phyloP scores from a whole-genome alignment of 148 eudicot species.

The Cornus florida region DNA sequence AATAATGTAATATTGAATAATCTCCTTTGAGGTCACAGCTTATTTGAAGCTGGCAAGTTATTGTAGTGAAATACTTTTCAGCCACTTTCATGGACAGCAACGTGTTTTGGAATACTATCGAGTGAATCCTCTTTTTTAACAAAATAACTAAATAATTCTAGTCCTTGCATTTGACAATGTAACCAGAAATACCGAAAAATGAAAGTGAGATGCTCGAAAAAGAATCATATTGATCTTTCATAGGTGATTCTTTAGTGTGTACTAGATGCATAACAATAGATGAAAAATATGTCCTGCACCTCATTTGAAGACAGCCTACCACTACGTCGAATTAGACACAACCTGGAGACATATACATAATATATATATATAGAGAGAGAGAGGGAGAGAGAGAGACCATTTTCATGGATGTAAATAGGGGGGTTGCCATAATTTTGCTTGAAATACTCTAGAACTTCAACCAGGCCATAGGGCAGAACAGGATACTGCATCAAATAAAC shows the following conservation, averaged over 20 bases:
- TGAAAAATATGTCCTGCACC: not conserved
- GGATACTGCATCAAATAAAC: conserved; percentile 24
- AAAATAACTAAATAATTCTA: too few relatives aligned
- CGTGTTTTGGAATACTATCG: too few relatives aligned
- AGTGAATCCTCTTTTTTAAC: too few relatives aligned
- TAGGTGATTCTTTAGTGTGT: too few relatives aligned
- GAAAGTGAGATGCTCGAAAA: not conserved
- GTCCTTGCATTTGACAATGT: too few relatives aligned
- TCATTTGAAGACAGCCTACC: not conserved
- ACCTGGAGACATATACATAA: not conserved
- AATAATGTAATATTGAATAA: too few relatives aligned
- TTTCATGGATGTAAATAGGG: conserved; percentile 48
- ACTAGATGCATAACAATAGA: not conserved
- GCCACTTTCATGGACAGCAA: too few relatives aligned
- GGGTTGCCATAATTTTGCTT: conserved; percentile 45
- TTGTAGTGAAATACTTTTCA: too few relatives aligned
- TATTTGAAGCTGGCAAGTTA: too few relatives aligned
- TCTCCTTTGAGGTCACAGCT: too few relatives aligned
- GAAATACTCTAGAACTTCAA: conserved; percentile 36
- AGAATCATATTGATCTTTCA: too few relatives aligned
- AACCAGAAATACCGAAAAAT: not conserved
- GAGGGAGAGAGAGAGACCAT: conserved; percentile 33
- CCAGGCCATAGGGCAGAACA: conserved; percentile 30
- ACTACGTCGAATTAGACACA: not conserved
- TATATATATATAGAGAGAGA: not conserved